phyloP scores from a whole-genome alignment of 768 basidiomycete genomes.

The Agrocybe pediades region DNA sequence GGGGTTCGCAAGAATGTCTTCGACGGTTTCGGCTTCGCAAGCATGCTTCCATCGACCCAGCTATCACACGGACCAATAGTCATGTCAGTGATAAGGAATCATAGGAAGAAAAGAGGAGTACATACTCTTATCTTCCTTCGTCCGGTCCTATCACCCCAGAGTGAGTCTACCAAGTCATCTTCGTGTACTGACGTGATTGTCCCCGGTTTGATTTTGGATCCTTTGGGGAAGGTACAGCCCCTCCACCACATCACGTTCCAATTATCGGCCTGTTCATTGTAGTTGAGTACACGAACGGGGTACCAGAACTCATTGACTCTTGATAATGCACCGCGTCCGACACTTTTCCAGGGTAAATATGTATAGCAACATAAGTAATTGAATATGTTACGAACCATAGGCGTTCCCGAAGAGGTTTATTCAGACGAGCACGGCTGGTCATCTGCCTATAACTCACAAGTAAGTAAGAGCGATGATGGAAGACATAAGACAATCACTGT shows the following conservation, averaged over 20 bases:
- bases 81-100: not conserved
- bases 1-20: conserved; percentile 26
- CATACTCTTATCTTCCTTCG: conserved; percentile 17
- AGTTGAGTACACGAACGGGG: conserved; percentile 22
- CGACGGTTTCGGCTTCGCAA: conserved; percentile 9
- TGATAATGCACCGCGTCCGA: conserved; percentile 18
- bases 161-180: conserved; percentile 15
- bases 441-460: too few relatives aligned
- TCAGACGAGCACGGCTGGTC: not conserved
- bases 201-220: not conserved
- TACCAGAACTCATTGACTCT: conserved; percentile 22
- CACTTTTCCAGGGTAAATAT: not conserved
- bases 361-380: not conserved
- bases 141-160: conserved; percentile 18
- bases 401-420: not conserved
- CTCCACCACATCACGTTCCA: conserved; percentile 26
- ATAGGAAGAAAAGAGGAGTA: not conserved
- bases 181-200: not conserved
- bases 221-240: conserved; percentile 5
- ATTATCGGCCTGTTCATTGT: not conserved
- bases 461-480: too few relatives aligned
- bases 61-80: conserved; percentile 3
- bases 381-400: not conserved
- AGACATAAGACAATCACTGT: too few relatives aligned
- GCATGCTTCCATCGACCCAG: conserved; percentile 28